These are phyloP conservation scores for Aspergillus cejpii DNA, from an alignment of 2,329 filamentous ascomycete species.

Conservation along the genomic window DNA sequence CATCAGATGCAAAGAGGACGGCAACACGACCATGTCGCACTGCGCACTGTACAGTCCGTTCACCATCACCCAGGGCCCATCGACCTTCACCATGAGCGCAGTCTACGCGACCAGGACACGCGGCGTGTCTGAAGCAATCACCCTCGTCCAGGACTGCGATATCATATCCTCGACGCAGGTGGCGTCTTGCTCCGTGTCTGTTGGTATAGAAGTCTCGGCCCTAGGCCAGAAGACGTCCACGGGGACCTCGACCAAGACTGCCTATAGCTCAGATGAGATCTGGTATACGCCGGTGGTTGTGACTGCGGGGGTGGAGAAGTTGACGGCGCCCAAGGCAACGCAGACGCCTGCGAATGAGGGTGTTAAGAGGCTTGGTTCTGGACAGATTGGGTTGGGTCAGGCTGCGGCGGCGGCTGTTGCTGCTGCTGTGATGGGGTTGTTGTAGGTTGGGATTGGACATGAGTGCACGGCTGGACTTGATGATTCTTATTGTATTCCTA, in stretches of 20 bases:
- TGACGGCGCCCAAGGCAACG: constrained; percentile 11
- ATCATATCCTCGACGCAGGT: constrained; percentile 12
- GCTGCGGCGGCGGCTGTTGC: too few relatives aligned
- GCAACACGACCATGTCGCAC: neutral
- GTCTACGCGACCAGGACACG: constrained; percentile 4
- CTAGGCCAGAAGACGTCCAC: constrained; percentile 2
- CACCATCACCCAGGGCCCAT: constrained; percentile 18
- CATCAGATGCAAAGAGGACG: constrained; percentile 7
- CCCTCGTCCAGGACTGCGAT: constrained; percentile 12
- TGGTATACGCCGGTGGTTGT: constrained; percentile 10
- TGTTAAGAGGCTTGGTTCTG: too few relatives aligned
- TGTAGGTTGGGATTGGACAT: too few relatives aligned
- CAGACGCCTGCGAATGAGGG: neutral
- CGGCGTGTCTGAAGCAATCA: constrained; percentile 5
- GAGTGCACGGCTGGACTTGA: too few relatives aligned
- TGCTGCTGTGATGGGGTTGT: too few relatives aligned
- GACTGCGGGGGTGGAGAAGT: constrained; percentile 16
- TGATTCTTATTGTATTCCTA: too few relatives aligned
- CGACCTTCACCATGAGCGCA: constrained; percentile 14
- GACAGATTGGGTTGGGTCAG: too few relatives aligned
- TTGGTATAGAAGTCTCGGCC: neutral
- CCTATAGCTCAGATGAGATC: constrained; percentile 6
- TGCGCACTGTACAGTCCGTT: constrained; percentile 11
- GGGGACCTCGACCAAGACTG: constrained; percentile 5
- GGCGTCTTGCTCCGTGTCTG: constrained; percentile 13